Base-by-base conservation (phyloP, 169 alveolate species). In the Blepharisma undulans region DNA sequence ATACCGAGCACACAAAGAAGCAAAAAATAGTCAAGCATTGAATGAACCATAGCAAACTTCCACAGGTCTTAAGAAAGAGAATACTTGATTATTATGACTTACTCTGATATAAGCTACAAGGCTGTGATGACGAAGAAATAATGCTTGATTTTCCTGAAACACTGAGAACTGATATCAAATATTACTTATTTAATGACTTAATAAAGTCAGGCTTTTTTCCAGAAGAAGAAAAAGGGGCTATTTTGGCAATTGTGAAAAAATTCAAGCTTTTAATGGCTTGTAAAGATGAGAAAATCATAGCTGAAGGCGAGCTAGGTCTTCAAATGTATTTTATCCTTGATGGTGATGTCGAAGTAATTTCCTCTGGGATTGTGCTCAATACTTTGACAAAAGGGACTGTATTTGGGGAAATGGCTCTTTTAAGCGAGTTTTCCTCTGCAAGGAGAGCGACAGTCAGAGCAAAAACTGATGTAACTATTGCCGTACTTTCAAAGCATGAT, bases 371-470 rank as follows among this genome's bases (percentile, higher is more conserved):
- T 8, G 88, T 78, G 16, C 72, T 93, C 0, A 90, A 94, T 29
- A 66, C 74, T 14, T 89, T 93, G 25, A 59, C 72, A 34, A 76
- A 79, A 88, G 93, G 93, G 5, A 33, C 29, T 76, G 60, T 87
- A 30, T 92, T 94, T 85, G 96, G 96, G 48, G 96, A 94, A 81
- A 94, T 94, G 96, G 96, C 96, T 27, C 66, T 94, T 3, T 25
- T 93, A 36, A 91, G 33, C 22, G 72, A 21, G 32, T 29, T 78
- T 89, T 85, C 91, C 22, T 25, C 66, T 12, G 79, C 84, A 3
- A 90, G 96, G 86, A 72, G 79, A 72, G 94, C 96, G 29, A 90
- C 95, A n/a, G 95, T 84, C 1, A 72, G 61, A 18, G 94, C 94
- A 16, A 34, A 61, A 0, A 93, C 95, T 0, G 87, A 86, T 85